Percentiles rank a stretch among this genome's conserved stretches.
Evolutionary conservation across 495 filamentous ascomycete species (phyloP).

Genomic region (Ramalina intermedia): DNA sequence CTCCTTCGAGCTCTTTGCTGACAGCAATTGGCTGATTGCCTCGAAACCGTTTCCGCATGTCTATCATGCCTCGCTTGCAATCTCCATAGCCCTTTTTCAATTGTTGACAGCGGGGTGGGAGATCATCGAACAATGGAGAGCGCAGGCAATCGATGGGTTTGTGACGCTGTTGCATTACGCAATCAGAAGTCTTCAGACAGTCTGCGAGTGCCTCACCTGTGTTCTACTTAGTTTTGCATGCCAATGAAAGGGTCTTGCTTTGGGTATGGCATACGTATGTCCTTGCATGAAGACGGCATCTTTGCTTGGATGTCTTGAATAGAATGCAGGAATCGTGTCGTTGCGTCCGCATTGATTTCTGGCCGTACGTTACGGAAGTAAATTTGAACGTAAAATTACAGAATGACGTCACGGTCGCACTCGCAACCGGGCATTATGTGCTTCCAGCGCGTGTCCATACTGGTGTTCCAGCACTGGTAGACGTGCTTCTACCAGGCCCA

Average conservation of each 20-base stretch:
- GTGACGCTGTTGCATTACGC: constrained; percentile 82
- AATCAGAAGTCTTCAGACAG: constrained; percentile 91
- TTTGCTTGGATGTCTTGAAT: not conserved
- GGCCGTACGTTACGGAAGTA: too few relatives aligned
- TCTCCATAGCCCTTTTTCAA: constrained; percentile 82
- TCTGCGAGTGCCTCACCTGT: constrained; percentile 77
- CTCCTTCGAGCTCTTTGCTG: constrained; percentile 41
- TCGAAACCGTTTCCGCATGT: constrained; percentile 97
- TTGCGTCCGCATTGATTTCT: not conserved
- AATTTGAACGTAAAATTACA: too few relatives aligned
- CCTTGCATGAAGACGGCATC: constrained; percentile 94
- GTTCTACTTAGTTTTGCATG: not conserved
- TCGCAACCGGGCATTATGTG: too few relatives aligned
- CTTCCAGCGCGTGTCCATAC: too few relatives aligned
- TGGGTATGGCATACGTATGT: constrained; percentile 55
- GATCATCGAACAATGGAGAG: constrained; percentile 55
- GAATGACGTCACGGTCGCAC: too few relatives aligned
- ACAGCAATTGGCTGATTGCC: constrained; percentile 80
- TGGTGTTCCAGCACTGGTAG: too few relatives aligned
- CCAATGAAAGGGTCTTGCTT: constrained; percentile 2
- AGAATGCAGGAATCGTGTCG: not conserved
- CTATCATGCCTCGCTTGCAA: constrained; percentile 91
- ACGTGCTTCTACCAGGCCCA: too few relatives aligned
- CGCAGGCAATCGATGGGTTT: constrained; percentile 76
- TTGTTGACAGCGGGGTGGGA: constrained; percentile 83